Conservation (phyloP, 2,329 filamentous ascomycete genomes). For the Colletotrichum truncatum region DNA sequence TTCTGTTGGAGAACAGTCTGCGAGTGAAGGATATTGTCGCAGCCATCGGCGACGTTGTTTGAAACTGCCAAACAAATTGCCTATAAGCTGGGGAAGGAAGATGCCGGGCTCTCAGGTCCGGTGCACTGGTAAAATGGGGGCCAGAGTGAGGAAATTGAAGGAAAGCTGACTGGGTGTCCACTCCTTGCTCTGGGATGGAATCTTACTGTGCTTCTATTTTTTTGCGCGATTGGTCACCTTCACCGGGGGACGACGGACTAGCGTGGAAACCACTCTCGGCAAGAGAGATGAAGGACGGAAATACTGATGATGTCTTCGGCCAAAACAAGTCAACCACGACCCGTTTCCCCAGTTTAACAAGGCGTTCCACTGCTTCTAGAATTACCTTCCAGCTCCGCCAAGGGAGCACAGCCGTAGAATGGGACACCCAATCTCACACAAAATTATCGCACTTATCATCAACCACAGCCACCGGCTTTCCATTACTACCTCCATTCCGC, state of each 20-base stretch:
- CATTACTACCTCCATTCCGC: background rate
- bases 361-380: constrained; percentile 3
- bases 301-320: constrained; percentile 1
- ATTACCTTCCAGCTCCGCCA: background rate
- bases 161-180: background rate
- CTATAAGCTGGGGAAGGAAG: background rate
- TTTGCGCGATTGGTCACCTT: background rate
- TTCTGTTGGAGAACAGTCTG: constrained; percentile 3
- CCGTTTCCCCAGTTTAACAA: constrained; percentile 7
- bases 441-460: background rate
- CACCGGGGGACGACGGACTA: constrained; percentile 1
- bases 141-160: constrained; percentile 1
- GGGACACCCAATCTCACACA: background rate
- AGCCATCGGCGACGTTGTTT: background rate
- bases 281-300: constrained; percentile 10
- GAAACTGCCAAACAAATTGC: background rate
- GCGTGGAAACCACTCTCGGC: constrained; percentile 12
- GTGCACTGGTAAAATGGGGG: constrained; percentile 1
- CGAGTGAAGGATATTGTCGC: constrained; percentile 3
- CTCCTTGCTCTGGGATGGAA: background rate
- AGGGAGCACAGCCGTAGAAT: background rate
- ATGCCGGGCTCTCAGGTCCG: background rate
- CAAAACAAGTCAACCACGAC: background rate
- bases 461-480: background rate
- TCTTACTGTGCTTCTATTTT: background rate